Evolutionary conservation across 305 asterid species (phyloP).

Genomic region (Fraxinus greggii): DNA sequence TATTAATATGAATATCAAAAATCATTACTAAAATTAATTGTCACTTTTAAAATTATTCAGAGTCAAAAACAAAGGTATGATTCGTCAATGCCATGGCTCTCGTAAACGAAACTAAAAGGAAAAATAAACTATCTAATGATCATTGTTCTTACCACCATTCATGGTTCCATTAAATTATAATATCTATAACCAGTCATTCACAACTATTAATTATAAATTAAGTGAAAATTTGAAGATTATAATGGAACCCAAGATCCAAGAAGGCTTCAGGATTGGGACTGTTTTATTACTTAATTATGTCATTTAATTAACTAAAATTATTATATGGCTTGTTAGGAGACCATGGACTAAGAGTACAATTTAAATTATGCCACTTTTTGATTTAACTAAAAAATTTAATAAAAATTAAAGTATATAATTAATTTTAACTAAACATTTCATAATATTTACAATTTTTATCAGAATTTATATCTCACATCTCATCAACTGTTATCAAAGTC

Average conservation of each 20-base stretch:
- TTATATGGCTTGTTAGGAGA: neutral
- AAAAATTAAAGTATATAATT: too few species aligned
- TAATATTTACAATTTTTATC: too few species aligned
- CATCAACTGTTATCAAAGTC: too few species aligned
- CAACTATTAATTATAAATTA: neutral
- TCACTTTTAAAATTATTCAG: too few species aligned
- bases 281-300: neutral
- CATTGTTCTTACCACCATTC: too few species aligned
- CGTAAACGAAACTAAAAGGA: too few species aligned
- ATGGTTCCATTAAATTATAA: neutral
- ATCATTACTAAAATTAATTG: too few species aligned
- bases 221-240: neutral
- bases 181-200: neutral
- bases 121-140: too few species aligned
- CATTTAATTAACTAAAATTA: neutral
- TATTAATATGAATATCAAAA: too few species aligned
- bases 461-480: neutral
- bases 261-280: neutral
- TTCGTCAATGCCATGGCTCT: too few species aligned
- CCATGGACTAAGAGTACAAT: neutral
- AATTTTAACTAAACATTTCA: neutral
- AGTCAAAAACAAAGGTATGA: too few species aligned
- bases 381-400: too few species aligned
- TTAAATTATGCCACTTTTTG: neutral
- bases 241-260: neutral